Conservation (phyloP, 805 yeast genomes). For the Yarrowia hollandica region DNA sequence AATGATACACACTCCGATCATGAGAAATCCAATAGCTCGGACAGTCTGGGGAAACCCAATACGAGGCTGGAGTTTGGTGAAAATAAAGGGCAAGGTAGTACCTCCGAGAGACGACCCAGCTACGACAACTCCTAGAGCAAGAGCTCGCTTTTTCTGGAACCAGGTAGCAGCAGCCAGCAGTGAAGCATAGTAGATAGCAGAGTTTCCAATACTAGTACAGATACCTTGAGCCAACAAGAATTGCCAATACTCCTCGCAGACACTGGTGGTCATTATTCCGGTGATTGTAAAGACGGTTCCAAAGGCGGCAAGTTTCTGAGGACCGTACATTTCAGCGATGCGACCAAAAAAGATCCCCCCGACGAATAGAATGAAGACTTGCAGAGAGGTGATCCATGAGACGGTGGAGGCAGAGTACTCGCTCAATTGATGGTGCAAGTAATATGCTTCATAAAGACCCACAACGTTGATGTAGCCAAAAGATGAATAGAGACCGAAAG, state of each 20-base stretch:
- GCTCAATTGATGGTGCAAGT: conserved; percentile 53
- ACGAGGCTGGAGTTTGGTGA: conserved; percentile 47
- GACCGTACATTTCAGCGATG: conserved; percentile 59
- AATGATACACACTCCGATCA: conserved; percentile 35
- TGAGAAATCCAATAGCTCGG: conserved; percentile 48
- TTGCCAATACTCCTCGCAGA: conserved; percentile 54
- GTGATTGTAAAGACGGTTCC: conserved; percentile 50
- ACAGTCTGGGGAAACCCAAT: conserved; percentile 65
- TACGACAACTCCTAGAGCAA: conserved; percentile 62
- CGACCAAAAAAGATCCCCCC: conserved; percentile 54
- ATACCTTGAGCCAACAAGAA: conserved; percentile 58
- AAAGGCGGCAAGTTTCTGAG: conserved; percentile 46
- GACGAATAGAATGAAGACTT: conserved; percentile 42
- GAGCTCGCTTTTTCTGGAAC: conserved; percentile 57
- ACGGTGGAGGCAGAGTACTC: conserved; percentile 50
- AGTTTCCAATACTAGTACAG: conserved; percentile 49
- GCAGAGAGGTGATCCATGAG: conserved; percentile 65
- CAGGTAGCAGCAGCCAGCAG: conserved; percentile 56
- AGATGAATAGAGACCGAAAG: conserved; percentile 2
- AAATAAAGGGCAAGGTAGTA: conserved; percentile 55
- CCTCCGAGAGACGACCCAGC: conserved; percentile 72
- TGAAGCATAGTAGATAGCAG: conserved; percentile 52
- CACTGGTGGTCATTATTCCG: conserved; percentile 55
- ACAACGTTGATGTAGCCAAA: conserved; percentile 67
- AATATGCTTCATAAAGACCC: conserved; percentile 62